Percentiles rank a stretch among this genome's conserved stretches.
These are phyloP conservation scores for Wallacemonas rigidus DNA, from an alignment of 208 protist species.

Conservation along the genomic window DNA sequence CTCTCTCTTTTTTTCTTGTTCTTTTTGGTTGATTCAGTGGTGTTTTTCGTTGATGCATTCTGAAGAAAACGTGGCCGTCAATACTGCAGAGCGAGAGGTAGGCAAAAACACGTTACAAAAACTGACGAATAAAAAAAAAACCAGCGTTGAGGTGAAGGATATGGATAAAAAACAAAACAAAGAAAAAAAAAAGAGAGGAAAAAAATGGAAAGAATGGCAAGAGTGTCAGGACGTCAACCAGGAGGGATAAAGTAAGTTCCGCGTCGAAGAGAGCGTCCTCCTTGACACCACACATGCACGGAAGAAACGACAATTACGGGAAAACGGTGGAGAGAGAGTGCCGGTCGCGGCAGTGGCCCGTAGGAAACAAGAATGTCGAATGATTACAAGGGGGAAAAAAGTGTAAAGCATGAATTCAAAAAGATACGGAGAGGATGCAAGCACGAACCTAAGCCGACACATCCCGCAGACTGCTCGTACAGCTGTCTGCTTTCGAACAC, in stretches of 20 bases:
- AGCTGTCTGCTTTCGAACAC: no score
- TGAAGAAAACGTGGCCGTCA: not conserved
- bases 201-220: not conserved
- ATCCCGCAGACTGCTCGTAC: no score
- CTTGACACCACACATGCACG: no score
- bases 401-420: not conserved
- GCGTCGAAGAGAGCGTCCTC: no score
- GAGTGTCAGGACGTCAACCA: not conserved
- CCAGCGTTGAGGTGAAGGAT: no score
- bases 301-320: not conserved
- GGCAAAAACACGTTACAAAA: constrained; percentile 19
- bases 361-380: constrained; percentile 1
- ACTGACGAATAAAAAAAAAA: not conserved
- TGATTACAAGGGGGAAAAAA: not conserved
- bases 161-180: constrained; percentile 3
- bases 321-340: not conserved
- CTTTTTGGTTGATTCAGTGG: not conserved
- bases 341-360: not conserved
- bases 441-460: constrained; percentile 16
- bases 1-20: no score
- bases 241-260: not conserved
- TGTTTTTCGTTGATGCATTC: constrained; percentile 12
- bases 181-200: constrained; percentile 11
- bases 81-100: not conserved
- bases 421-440: constrained; percentile 19